Evolutionary conservation across 2,329 filamentous ascomycete species (phyloP).

Genomic region (Fusarium sp.): DNA sequence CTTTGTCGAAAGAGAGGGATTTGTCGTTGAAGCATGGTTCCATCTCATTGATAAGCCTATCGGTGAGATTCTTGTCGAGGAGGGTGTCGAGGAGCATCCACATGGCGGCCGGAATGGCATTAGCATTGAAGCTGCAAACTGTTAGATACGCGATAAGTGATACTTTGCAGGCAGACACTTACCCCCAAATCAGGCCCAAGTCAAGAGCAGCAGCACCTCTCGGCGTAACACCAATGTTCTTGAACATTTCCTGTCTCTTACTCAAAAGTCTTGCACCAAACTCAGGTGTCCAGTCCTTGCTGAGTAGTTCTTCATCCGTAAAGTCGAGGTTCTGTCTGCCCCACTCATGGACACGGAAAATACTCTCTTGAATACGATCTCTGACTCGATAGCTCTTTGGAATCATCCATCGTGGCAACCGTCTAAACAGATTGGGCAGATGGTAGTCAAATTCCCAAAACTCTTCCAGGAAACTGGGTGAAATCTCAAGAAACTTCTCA

Average conservation of each 20-base stretch:
- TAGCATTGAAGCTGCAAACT: constrained; percentile 13
- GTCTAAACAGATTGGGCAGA: constrained; percentile 31
- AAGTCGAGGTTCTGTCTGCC: constrained; percentile 14
- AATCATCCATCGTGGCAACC: constrained; percentile 31
- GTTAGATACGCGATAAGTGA: rapidly evolving
- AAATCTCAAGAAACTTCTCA: constrained; percentile 27
- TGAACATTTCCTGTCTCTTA: constrained; percentile 35
- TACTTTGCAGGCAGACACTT: neutral
- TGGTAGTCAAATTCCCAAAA: constrained; percentile 41
- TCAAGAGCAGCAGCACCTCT: constrained; percentile 33
- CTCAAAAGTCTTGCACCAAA: constrained; percentile 45
- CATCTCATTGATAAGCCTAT: constrained; percentile 33
- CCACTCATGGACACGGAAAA: constrained; percentile 29
- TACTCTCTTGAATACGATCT: constrained; percentile 18
- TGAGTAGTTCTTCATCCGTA: neutral
- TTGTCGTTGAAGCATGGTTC: constrained; percentile 1
- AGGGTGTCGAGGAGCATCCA: constrained; percentile 39
- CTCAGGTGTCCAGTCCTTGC: constrained; percentile 37
- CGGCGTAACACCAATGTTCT: constrained; percentile 20
- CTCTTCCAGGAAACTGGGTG: constrained; percentile 18
- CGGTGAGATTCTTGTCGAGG: constrained; percentile 10
- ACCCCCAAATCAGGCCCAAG: constrained; percentile 42
- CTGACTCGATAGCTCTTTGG: constrained; percentile 30
- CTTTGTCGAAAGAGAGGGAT: constrained; percentile 28
- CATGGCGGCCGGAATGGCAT: constrained; percentile 38